These are phyloP conservation scores for Chloris gayana DNA, from an alignment of 176 grass and related monocot species.

Conservation along the genomic window DNA sequence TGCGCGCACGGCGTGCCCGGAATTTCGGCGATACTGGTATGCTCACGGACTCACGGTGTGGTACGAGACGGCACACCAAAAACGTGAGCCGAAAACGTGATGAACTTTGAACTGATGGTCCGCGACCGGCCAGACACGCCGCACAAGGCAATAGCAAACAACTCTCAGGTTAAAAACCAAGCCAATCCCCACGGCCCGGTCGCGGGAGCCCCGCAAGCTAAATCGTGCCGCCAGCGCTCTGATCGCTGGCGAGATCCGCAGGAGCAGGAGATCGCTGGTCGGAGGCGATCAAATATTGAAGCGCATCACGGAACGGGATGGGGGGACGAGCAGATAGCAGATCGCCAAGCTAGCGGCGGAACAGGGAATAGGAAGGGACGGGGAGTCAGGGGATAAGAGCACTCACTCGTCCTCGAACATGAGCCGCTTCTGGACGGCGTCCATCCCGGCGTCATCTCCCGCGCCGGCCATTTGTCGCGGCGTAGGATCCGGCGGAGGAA, in stretches of 20 bases:
- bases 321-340: neutral
- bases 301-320: neutral
- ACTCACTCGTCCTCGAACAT: slow-evolving; percentile 99
- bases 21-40: neutral
- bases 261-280: no score
- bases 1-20: neutral
- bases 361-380: neutral
- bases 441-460: slow-evolving; percentile 72
- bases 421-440: slow-evolving; percentile 90
- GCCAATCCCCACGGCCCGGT: neutral
- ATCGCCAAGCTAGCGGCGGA: neutral
- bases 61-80: neutral
- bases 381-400: neutral
- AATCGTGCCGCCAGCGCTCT: neutral
- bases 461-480: slow-evolving; percentile 44
- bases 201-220: neutral
- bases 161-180: neutral
- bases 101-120: no score
- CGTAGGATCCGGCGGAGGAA: neutral
- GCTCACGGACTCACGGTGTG: neutral
- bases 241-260: neutral
- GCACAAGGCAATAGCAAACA: neutral
- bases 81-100: neutral
- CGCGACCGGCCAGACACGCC: neutral
- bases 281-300: neutral